These are phyloP conservation scores for Coemansia sp. DNA, from an alignment of 192 early-diverging fungal genomes.

Conservation along the genomic window DNA sequence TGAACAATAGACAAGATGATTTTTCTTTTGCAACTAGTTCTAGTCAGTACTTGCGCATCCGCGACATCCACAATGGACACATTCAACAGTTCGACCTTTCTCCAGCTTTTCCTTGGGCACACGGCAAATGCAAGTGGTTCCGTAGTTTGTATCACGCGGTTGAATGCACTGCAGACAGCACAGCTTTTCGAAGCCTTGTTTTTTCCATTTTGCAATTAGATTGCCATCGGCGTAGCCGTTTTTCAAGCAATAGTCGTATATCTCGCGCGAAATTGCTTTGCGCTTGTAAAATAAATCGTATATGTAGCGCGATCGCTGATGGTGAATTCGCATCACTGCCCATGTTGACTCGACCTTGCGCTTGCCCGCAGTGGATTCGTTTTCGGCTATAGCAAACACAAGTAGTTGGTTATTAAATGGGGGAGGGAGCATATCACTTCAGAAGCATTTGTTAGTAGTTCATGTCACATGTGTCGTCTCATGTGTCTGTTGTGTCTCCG, in stretches of 20 bases:
- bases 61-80: constrained; percentile 90
- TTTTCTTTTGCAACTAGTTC: constrained; percentile 11
- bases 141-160: constrained; percentile 94
- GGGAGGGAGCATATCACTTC: neutral
- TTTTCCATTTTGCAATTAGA: constrained; percentile 98
- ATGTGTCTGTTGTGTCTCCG: neutral
- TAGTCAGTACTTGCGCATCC: constrained; percentile 69
- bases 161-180: constrained; percentile 98
- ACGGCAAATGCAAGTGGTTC: constrained; percentile 95
- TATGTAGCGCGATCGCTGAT: constrained; percentile 95
- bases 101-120: constrained; percentile 89
- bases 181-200: constrained; percentile 95
- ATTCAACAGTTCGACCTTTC: constrained; percentile 89
- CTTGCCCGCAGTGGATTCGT: constrained; percentile 90
- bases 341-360: constrained; percentile 90
- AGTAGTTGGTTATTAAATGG: neutral
- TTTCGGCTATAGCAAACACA: constrained; percentile 72
- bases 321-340: constrained; percentile 94
- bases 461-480: neutral
- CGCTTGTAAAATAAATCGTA: constrained; percentile 97
- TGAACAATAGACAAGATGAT: neutral
- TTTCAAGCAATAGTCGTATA: constrained; percentile 94
- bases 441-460: neutral
- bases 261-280: constrained; percentile 84
- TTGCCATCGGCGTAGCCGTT: constrained; percentile 86